Percentiles rank a stretch among this genome's conserved stretches.
These are phyloP conservation scores for Diaporthe eres DNA, from an alignment of 2,329 filamentous ascomycete species.

Conservation along the genomic window DNA sequence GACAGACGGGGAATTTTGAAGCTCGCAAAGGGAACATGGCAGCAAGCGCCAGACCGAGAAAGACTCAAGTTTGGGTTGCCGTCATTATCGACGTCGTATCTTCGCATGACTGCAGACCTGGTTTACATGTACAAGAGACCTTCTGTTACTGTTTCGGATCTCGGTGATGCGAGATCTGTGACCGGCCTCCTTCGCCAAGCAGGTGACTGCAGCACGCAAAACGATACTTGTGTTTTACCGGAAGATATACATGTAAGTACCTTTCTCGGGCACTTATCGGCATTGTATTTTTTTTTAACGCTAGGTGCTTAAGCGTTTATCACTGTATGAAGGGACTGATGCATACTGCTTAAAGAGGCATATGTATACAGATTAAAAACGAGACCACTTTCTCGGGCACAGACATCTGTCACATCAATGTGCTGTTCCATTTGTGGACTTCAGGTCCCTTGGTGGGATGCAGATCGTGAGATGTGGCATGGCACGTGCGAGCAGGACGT, in stretches of 20 bases:
- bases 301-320: too few species aligned
- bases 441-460: neutral
- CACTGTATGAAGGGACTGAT: too few species aligned
- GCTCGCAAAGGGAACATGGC: neutral
- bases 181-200: neutral
- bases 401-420: too few species aligned
- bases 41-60: neutral
- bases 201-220: rapidly evolving
- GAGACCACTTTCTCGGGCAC: neutral
- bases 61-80: too few species aligned
- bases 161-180: too few species aligned
- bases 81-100: neutral
- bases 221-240: neutral
- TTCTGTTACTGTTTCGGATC: too few species aligned
- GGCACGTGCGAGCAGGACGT: too few species aligned
- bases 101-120: neutral
- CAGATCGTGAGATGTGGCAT: neutral
- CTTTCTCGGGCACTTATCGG: neutral
- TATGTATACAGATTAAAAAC: too few species aligned
- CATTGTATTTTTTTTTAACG: too few species aligned
- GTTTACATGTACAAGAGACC: neutral
- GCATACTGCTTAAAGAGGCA: too few species aligned
- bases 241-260: neutral
- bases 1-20: neutral
- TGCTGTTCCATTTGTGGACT: too few species aligned